Evolutionary conservation across 495 filamentous ascomycete species (phyloP).

Genomic region (Penicillium riverlandense): DNA sequence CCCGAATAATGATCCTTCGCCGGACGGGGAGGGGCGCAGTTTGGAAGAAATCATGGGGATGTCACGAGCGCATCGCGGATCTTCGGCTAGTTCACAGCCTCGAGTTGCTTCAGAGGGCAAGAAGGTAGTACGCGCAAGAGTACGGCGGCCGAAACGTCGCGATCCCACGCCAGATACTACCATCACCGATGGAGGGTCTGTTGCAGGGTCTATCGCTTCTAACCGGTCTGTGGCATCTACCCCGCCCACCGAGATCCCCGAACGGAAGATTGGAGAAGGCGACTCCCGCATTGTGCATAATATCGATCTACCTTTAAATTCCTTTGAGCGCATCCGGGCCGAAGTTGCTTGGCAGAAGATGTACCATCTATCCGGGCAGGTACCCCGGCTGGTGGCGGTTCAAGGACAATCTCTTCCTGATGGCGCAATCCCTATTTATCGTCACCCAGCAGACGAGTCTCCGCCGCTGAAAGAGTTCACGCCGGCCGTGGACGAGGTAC

Average conservation of each 20-base stretch:
- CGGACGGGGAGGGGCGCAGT: constrained; percentile 14
- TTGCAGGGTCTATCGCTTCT: too few species aligned
- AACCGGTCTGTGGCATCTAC: not conserved
- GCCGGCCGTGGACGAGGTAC: constrained; percentile 59
- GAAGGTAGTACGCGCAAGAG: constrained; percentile 19
- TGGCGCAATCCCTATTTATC: constrained; percentile 82
- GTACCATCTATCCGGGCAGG: constrained; percentile 85
- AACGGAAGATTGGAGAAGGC: constrained; percentile 59
- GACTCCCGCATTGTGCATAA: constrained; percentile 72
- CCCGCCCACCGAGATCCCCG: constrained; percentile 19
- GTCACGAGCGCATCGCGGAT: constrained; percentile 6
- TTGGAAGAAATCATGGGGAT: constrained; percentile 8
- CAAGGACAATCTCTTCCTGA: constrained; percentile 67
- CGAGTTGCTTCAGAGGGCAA: constrained; percentile 7
- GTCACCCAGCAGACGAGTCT: constrained; percentile 88
- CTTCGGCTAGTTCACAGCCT: not conserved
- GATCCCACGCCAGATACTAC: constrained; percentile 19
- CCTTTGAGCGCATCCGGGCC: constrained; percentile 62
- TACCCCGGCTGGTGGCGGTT: constrained; percentile 88
- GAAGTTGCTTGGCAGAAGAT: constrained; percentile 90
- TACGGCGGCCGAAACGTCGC: constrained; percentile 26
- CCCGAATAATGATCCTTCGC: constrained; percentile 6
- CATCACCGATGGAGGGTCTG: too few species aligned
- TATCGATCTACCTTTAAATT: constrained; percentile 47
- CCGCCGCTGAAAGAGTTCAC: constrained; percentile 73